Conservation (phyloP, 2,329 filamentous ascomycete genomes). For the Penicillium sp. region DNA sequence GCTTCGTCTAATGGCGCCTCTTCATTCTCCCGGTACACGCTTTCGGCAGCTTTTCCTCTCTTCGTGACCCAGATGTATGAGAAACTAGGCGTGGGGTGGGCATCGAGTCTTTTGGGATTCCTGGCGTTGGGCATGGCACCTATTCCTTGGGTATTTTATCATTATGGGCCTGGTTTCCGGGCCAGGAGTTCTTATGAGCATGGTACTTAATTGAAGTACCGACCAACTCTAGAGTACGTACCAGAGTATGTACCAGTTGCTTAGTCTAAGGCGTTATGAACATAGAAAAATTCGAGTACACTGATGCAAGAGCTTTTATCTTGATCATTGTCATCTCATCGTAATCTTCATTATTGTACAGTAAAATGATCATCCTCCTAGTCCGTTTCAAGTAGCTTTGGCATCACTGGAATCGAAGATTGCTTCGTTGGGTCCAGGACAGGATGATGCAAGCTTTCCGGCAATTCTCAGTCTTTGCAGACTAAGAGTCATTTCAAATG, state of each 20-base stretch:
- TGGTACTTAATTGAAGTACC: neutral
- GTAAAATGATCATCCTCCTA: conserved; percentile 3
- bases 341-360: neutral
- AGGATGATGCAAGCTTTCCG: neutral
- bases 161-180: conserved; percentile 34
- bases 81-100: conserved; percentile 42
- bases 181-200: conserved; percentile 29
- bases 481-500: neutral
- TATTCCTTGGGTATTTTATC: conserved; percentile 38
- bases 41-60: conserved; percentile 39
- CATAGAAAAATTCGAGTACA: neutral
- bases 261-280: neutral
- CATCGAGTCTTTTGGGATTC: conserved; percentile 41
- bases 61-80: conserved; percentile 44
- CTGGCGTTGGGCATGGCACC: conserved; percentile 36
- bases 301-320: neutral
- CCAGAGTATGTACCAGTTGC: neutral
- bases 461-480: neutral
- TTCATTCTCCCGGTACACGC: conserved; percentile 27
- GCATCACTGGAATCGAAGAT: neutral
- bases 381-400: neutral
- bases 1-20: conserved; percentile 35
- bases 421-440: neutral
- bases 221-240: too few species aligned
- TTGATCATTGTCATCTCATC: neutral